phyloP scores from a whole-genome alignment of 441 rosid species.

The Mallotus repandus region DNA sequence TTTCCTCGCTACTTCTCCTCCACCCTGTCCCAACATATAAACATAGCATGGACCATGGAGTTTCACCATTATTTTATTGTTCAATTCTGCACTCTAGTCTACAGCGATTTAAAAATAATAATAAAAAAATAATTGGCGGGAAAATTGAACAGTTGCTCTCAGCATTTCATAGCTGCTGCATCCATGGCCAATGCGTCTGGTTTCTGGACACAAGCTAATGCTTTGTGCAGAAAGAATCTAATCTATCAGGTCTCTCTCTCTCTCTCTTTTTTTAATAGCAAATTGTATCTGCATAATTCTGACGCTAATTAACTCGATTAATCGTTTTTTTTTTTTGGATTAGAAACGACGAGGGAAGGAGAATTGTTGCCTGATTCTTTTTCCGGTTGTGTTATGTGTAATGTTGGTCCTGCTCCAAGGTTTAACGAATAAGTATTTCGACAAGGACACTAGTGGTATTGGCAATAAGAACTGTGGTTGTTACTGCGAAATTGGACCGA shows the following conservation, averaged over 20 bases:
- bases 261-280: background rate
- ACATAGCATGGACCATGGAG: background rate
- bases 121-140: slow-evolving; percentile 14
- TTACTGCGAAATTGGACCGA: background rate
- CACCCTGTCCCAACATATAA: background rate
- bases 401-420: slow-evolving; percentile 51
- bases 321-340: slow-evolving; percentile 17
- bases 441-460: slow-evolving; percentile 15
- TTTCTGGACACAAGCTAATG: slow-evolving; percentile 78
- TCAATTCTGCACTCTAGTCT: background rate
- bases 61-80: background rate
- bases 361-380: slow-evolving; percentile 63
- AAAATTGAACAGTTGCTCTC: background rate
- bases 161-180: background rate
- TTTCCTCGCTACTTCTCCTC: no score
- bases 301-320: background rate
- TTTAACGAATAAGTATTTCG: slow-evolving; percentile 39
- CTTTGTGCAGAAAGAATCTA: slow-evolving; percentile 78
- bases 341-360: slow-evolving; percentile 72
- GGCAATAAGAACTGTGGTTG: slow-evolving; percentile 50
- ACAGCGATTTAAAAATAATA: background rate
- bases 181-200: slow-evolving; percentile 56
- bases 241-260: slow-evolving; percentile 67
- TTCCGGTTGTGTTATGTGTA: slow-evolving; percentile 66
- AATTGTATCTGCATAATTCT: background rate